A percentile compares a stretch with the other conserved stretches of the same genome.
Evolutionary conservation across 441 rosid species (phyloP).

Genomic region (Croton laevigatus): DNA sequence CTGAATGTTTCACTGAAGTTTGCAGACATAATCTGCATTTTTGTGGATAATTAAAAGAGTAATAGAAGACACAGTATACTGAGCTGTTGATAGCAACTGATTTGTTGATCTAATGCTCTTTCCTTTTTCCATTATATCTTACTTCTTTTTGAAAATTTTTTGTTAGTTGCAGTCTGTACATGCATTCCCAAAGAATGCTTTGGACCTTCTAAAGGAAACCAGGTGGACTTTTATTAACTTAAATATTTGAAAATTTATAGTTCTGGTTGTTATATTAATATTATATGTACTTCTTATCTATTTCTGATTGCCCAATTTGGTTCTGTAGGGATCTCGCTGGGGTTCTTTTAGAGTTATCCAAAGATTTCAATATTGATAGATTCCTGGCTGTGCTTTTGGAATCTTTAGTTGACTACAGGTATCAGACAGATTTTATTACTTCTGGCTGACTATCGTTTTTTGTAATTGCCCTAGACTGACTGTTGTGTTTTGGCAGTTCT

Average conservation of each 20-base stretch:
- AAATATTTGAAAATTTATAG: slow-evolving; percentile 5
- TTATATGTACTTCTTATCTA: slow-evolving; percentile 9
- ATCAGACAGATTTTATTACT: slow-evolving; percentile 21
- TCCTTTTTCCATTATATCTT: slow-evolving; percentile 19
- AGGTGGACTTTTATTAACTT: slow-evolving; percentile 41
- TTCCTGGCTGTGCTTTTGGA: slow-evolving; percentile 66
- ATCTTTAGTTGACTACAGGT: slow-evolving; percentile 75
- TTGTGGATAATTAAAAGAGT: too few relatives aligned
- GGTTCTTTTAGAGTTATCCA: slow-evolving; percentile 62
- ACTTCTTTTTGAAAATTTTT: slow-evolving; percentile 27
- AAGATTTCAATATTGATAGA: slow-evolving; percentile 74
- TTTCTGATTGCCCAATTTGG: slow-evolving; percentile 9
- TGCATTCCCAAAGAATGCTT: slow-evolving; percentile 62
- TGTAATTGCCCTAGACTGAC: slow-evolving; percentile 23
- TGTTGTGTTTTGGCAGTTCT: slow-evolving; percentile 52
- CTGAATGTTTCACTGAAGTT: background rate
- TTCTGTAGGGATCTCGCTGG: slow-evolving; percentile 59
- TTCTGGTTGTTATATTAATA: background rate
- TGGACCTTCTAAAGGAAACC: slow-evolving; percentile 68
- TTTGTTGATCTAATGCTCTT: too few relatives aligned
- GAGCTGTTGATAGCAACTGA: too few relatives aligned
- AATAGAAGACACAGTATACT: too few relatives aligned
- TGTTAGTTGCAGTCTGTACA: slow-evolving; percentile 68
- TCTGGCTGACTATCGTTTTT: slow-evolving; percentile 12
- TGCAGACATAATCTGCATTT: background rate